These are phyloP conservation scores for Fonsecaea multimorphosa DNA, from an alignment of 2,329 filamentous ascomycete genomes.

Conservation along the genomic window DNA sequence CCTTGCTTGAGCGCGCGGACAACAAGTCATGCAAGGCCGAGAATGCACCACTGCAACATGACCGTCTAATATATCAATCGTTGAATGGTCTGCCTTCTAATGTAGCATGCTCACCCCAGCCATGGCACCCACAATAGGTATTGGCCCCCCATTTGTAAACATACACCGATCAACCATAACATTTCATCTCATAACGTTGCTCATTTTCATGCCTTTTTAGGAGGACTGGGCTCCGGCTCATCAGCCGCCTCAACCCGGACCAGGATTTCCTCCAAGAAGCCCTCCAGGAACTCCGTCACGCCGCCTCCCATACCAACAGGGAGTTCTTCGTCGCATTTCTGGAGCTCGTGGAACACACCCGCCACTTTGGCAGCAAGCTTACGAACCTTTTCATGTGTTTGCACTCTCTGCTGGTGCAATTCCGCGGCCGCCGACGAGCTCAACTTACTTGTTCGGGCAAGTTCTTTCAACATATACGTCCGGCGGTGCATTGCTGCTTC, in stretches of 20 bases:
- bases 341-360: constrained; percentile 85
- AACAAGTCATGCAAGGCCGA: constrained; percentile 22
- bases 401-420: constrained; percentile 68
- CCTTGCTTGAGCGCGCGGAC: too few species aligned
- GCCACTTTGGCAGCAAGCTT: constrained; percentile 82
- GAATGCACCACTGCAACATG: neutral
- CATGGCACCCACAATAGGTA: neutral
- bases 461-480: constrained; percentile 59
- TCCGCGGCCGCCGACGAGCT: constrained; percentile 48
- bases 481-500: constrained; percentile 88
- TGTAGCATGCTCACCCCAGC: neutral
- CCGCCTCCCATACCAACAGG: constrained; percentile 94
- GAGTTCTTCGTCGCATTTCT: constrained; percentile 82
- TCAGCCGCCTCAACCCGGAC: constrained; percentile 89
- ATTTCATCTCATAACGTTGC: constrained; percentile 7
- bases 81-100: neutral
- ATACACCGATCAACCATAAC: constrained; percentile 16
- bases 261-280: constrained; percentile 89
- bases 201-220: constrained; percentile 24
- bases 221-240: constrained; percentile 51
- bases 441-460: constrained; percentile 42
- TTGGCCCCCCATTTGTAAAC: constrained; percentile 2
- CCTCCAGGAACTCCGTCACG: constrained; percentile 86
- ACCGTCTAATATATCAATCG: neutral
- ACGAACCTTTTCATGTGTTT: constrained; percentile 82